Base-by-base conservation (phyloP, 75 land plant genomes). In the Pinus albicaulis region DNA sequence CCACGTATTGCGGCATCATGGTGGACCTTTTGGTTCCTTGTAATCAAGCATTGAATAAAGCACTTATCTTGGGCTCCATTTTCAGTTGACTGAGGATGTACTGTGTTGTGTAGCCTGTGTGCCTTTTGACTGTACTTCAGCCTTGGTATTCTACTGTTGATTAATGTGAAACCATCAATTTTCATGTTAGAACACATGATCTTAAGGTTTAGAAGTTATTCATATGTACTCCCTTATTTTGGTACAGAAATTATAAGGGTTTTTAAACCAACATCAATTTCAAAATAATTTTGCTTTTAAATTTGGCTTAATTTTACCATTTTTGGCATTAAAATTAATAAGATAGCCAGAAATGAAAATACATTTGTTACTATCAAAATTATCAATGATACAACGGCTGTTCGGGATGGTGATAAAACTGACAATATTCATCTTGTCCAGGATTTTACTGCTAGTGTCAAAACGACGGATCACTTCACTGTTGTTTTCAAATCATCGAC, bases 1-100 rank as follows among this genome's bases (percentile, higher is more conserved):
- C 71, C 71, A 34, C 41, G 17, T 44, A 68, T 20, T 68, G 71
- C 3, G 71, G 71, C 34, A 36, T 68, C 71, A 66, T 36, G 41
- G 71, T 3, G 53, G 71, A n/a, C 44, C 52, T 68, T 65, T 65
- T 65, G 36, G 28, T 28, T 65, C 44, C 44, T 15, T 65, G 28
- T 41, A 68, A 38, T 41, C 71, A 68, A 68, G 52, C 22, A 68
- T 68, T 11, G 20, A 68, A 68, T 68, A 41, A 68, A 68, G 71
- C 52, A 68, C 71, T 10, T 41, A 20, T 68, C 24, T 68, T 41
- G 71, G 71, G 71, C 48, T 68, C n/a, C 25, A 48, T 6, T 68
- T n/a, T 44, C 48, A 44, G 52, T 68, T 41, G n/a, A 24, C 53
- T 68, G 53, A 48, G 53, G 53, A 48, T 48, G 53, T 48, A 48